Percentiles rank a stretch among this genome's conserved stretches.
Conservation (phyloP, 192 early-diverging fungal genomes). For the Dimargaris xerosporica region DNA sequence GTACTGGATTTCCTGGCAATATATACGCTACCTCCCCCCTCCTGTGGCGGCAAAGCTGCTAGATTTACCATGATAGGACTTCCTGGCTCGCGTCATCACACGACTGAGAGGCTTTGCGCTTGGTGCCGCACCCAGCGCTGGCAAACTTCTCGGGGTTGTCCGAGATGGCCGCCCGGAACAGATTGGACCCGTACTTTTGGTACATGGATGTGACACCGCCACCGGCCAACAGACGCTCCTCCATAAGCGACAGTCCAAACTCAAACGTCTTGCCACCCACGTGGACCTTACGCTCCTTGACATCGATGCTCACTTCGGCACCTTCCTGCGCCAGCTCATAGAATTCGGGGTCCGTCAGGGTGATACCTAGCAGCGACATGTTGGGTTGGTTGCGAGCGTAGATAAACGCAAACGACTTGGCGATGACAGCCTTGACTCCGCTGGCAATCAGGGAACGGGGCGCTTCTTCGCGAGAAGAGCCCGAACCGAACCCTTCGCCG, state of each 20-base stretch:
- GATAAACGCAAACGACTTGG: constrained; percentile 68
- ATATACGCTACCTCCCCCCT: too few relatives aligned
- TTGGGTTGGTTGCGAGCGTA: constrained; percentile 74
- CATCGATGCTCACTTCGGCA: constrained; percentile 48
- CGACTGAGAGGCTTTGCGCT: neutral
- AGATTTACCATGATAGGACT: constrained; percentile 10
- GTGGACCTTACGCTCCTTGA: constrained; percentile 47
- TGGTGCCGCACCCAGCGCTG: constrained; percentile 19
- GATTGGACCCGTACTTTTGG: constrained; percentile 52
- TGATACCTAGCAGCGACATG: constrained; percentile 63
- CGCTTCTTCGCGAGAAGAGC: constrained; percentile 65
- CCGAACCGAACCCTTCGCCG: constrained; percentile 56
- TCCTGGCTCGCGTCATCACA: constrained; percentile 3
- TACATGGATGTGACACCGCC: constrained; percentile 71
- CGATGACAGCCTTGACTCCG: constrained; percentile 58
- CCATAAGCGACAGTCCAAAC: constrained; percentile 53
- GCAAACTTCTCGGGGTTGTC: constrained; percentile 35
- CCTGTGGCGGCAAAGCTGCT: too few relatives aligned
- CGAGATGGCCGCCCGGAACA: constrained; percentile 58
- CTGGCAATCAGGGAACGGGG: constrained; percentile 57
- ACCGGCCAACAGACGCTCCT: constrained; percentile 53
- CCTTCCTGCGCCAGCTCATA: constrained; percentile 60
- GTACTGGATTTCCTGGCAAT: too few relatives aligned
- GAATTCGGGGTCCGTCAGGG: constrained; percentile 55
- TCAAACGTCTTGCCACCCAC: constrained; percentile 32